Evolutionary conservation across 2,329 filamentous ascomycete species (phyloP).

Genomic region (Ophiostoma novo-ulmi): DNA sequence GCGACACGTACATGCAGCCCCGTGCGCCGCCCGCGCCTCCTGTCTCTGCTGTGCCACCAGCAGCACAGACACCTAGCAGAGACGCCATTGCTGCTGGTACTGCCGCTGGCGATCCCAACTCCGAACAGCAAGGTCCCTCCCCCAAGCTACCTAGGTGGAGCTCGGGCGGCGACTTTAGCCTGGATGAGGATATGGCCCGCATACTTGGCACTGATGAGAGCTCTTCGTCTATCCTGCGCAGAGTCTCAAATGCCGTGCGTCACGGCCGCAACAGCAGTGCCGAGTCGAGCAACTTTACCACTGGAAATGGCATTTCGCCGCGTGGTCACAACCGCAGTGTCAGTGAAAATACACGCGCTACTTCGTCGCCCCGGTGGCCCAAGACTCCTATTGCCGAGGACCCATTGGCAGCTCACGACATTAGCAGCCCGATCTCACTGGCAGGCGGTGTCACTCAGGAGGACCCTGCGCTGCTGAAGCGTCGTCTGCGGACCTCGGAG

Average conservation of each 20-base stretch:
- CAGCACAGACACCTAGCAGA: conserved; percentile 36
- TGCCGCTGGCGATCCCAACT: conserved; percentile 36
- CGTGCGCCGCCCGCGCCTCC: conserved; percentile 53
- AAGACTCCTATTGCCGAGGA: conserved; percentile 61
- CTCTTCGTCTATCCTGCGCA: conserved; percentile 73
- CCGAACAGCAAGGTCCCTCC: conserved; percentile 47
- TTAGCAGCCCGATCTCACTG: conserved; percentile 66
- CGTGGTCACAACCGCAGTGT: conserved; percentile 55
- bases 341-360: conserved; percentile 61
- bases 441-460: conserved; percentile 49
- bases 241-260: conserved; percentile 88
- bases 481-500: conserved; percentile 74
- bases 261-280: conserved; percentile 87
- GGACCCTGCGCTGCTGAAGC: conserved; percentile 63
- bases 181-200: conserved; percentile 93
- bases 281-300: conserved; percentile 43
- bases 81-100: conserved; percentile 40
- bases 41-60: conserved; percentile 40
- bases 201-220: conserved; percentile 75
- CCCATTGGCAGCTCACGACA: conserved; percentile 50
- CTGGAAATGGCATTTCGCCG: conserved; percentile 31
- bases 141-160: conserved; percentile 70
- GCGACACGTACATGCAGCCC: conserved; percentile 54
- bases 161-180: conserved; percentile 77
- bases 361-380: conserved; percentile 64